These are phyloP conservation scores for Blastobotrys malaysiensis DNA, from an alignment of 1,139 yeast species.

Conservation along the genomic window DNA sequence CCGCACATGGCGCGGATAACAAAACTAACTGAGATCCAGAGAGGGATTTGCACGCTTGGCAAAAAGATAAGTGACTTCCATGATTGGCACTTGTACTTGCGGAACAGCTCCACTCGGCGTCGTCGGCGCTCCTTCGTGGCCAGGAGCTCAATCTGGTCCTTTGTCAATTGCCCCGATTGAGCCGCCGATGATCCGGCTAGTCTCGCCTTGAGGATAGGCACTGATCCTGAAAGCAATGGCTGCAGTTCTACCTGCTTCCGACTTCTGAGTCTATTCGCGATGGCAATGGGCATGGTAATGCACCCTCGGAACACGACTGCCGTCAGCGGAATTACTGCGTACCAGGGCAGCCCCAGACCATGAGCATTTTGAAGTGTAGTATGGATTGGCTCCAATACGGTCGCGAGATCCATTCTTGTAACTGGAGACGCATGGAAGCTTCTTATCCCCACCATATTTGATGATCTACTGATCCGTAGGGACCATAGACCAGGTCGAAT, in stretches of 20 bases:
- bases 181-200: conserved; percentile 47
- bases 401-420: conserved; percentile 6
- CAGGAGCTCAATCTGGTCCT: conserved; percentile 69
- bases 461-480: background rate
- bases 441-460: background rate
- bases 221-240: conserved; percentile 63
- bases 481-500: background rate
- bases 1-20: conserved; percentile 75
- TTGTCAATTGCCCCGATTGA: conserved; percentile 45
- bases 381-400: conserved; percentile 24
- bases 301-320: conserved; percentile 60
- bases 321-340: conserved; percentile 68
- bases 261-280: conserved; percentile 61
- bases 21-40: conserved; percentile 78
- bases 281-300: conserved; percentile 74
- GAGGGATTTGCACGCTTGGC: conserved; percentile 78
- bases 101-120: conserved; percentile 65
- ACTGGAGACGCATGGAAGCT: conserved; percentile 5
- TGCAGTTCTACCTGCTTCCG: conserved; percentile 61
- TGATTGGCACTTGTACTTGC: conserved; percentile 59
- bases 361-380: conserved; percentile 25
- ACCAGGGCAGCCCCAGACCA: conserved; percentile 70
- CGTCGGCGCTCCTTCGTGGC: conserved; percentile 73
- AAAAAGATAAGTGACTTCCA: conserved; percentile 68
- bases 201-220: conserved; percentile 68